These are phyloP conservation scores for Trichomonas vaginalis DNA, from an alignment of 208 protist genomes.

Conservation along the genomic window DNA sequence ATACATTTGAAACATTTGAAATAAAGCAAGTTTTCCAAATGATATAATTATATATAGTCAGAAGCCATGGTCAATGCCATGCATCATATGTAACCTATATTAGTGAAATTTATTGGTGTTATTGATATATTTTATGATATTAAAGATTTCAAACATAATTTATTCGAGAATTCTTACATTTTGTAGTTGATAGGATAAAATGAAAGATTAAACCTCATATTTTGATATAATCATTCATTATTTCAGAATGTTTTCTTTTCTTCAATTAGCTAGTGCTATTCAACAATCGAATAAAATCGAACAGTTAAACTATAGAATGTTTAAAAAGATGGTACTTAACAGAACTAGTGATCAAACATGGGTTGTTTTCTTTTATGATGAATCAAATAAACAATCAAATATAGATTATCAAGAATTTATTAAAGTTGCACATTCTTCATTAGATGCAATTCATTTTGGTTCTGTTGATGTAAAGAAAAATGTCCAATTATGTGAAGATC, in stretches of 20 bases:
- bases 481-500: not conserved
- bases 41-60: no score
- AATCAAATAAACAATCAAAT: not conserved
- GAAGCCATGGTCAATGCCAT: no score
- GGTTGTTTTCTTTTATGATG: not conserved
- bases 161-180: no score
- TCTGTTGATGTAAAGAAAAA: not conserved
- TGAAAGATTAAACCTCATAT: no score
- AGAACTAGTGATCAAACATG: not conserved
- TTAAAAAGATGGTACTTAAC: not conserved
- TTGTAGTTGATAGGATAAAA: no score
- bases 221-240: no score
- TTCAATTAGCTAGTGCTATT: not conserved
- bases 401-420: not conserved
- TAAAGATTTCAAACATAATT: no score
- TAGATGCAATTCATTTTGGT: not conserved
- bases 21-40: no score
- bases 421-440: not conserved
- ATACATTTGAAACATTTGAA: no score
- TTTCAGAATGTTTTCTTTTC: not conserved
- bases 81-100: no score
- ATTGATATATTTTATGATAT: no score
- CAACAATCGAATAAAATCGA: not conserved
- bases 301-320: not conserved
- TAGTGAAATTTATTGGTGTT: no score